Conservation (phyloP, 202 grass and related monocot genomes). For the Musa balbisiana region DNA sequence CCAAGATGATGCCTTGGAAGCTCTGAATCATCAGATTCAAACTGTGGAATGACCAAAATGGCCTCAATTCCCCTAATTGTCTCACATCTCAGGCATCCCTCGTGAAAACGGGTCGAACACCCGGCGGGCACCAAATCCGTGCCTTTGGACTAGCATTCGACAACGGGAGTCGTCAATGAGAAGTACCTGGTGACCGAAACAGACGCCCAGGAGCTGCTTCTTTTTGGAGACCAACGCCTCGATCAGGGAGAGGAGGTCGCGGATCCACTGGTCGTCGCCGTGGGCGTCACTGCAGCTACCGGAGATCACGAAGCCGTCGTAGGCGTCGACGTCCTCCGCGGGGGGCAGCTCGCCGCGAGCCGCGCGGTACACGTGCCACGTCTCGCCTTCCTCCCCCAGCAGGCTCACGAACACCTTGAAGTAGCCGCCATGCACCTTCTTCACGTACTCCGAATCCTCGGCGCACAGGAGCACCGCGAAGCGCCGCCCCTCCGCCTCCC, state of each 20-base stretch:
- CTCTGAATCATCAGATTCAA: too few species aligned
- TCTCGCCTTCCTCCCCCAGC: constrained; percentile 66
- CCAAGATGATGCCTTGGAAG: too few species aligned
- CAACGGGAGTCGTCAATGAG: background rate
- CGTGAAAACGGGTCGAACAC: too few species aligned
- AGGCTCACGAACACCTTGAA: constrained; percentile 59
- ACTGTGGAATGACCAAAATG: too few species aligned
- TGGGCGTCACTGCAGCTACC: constrained; percentile 94
- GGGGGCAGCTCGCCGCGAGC: constrained; percentile 53
- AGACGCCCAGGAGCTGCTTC: constrained; percentile 85
- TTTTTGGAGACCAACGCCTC: constrained; percentile 32
- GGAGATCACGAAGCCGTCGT: constrained; percentile 75
- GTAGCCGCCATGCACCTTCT: constrained; percentile 67
- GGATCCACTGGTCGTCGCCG: constrained; percentile 61
- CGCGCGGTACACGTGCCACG: constrained; percentile 61
- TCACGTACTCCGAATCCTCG: constrained; percentile 86
- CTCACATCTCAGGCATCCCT: too few species aligned
- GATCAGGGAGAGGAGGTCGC: constrained; percentile 54
- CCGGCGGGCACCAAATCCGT: too few species aligned
- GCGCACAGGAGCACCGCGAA: constrained; percentile 84
- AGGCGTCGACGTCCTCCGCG: constrained; percentile 27
- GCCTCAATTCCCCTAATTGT: too few species aligned
- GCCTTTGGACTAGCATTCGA: too few species aligned
- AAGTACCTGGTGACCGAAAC: constrained; percentile 93
- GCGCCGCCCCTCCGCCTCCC: background rate